phyloP scores from a whole-genome alignment of 495 filamentous ascomycete genomes.

The Glonium stellatum region DNA sequence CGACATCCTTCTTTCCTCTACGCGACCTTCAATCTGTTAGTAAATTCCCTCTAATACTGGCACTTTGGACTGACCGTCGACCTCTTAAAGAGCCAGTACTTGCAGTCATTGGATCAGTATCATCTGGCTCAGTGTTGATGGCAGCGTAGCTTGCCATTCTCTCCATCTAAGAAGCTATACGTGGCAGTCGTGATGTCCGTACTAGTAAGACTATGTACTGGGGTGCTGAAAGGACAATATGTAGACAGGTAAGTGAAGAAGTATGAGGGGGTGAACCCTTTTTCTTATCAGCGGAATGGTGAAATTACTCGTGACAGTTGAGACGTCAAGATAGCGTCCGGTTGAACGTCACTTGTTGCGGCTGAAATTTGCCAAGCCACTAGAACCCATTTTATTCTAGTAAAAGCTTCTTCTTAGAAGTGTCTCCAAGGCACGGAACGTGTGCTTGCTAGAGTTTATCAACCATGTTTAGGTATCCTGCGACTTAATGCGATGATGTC shows the following conservation, averaged over 20 bases:
- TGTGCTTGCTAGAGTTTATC: too few species aligned
- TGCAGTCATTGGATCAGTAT: constrained; percentile 32
- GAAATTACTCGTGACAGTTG: too few species aligned
- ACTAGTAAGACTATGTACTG: constrained; percentile 31
- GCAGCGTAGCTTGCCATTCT: constrained; percentile 39
- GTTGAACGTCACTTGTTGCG: too few species aligned
- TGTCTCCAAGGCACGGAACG: too few species aligned
- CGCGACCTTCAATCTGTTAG: constrained; percentile 39
- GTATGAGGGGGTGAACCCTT: too few species aligned
- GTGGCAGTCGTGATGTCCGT: constrained; percentile 28
- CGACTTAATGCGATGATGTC: too few species aligned
- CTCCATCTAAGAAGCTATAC: background rate
- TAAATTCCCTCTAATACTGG: background rate
- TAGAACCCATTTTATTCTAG: too few species aligned
- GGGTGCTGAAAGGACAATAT: background rate
- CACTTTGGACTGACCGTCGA: constrained; percentile 26
- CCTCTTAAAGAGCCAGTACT: constrained; percentile 37
- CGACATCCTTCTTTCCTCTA: constrained; percentile 47
- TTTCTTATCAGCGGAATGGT: too few species aligned
- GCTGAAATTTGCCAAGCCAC: too few species aligned
- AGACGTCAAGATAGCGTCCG: too few species aligned
- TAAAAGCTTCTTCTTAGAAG: too few species aligned
- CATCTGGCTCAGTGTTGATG: constrained; percentile 32
- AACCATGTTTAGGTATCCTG: too few species aligned
- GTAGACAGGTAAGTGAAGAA: background rate